Percentiles rank a stretch among this genome's conserved stretches.
Conservation (phyloP, 139 green algal genomes). For the Deuterostichococcus epilithicus region DNA sequence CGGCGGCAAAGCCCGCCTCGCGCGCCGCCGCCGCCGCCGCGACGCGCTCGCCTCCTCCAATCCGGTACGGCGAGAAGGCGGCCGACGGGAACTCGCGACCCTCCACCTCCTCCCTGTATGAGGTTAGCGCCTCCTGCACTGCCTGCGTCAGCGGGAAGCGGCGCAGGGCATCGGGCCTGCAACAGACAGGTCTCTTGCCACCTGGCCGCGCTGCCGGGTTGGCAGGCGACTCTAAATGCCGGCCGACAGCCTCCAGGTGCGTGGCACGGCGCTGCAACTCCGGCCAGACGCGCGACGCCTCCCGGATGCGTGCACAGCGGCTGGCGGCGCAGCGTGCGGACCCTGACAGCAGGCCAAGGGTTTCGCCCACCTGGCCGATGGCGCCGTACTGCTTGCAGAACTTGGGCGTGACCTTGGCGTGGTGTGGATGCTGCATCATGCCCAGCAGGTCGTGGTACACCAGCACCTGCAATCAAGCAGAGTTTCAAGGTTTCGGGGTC, state of each 20-base stretch:
- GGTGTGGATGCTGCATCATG: constrained; percentile 97
- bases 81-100: constrained; percentile 60
- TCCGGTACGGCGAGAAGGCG: constrained; percentile 82
- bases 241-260: too few species aligned
- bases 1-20: constrained; percentile 32
- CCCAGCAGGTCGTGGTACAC: constrained; percentile 99
- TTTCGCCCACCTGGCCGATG: background rate
- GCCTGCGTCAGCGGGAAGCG: background rate
- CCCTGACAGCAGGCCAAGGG: too few species aligned
- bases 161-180: too few species aligned
- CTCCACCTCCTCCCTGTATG: constrained; percentile 79
- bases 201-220: too few species aligned
- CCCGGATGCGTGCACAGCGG: too few species aligned
- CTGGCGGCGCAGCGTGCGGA: too few species aligned
- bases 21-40: constrained; percentile 42
- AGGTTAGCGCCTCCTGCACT: constrained; percentile 49
- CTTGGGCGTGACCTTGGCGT: constrained; percentile 96
- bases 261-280: too few species aligned
- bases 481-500: background rate
- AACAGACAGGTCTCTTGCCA: too few species aligned
- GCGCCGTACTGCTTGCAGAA: constrained; percentile 97
- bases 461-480: constrained; percentile 75
- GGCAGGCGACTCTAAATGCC: too few species aligned
- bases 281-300: too few species aligned
- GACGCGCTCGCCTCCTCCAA: constrained; percentile 40